phyloP scores from a whole-genome alignment of 495 filamentous ascomycete species.

The Trichoderma gamsii region DNA sequence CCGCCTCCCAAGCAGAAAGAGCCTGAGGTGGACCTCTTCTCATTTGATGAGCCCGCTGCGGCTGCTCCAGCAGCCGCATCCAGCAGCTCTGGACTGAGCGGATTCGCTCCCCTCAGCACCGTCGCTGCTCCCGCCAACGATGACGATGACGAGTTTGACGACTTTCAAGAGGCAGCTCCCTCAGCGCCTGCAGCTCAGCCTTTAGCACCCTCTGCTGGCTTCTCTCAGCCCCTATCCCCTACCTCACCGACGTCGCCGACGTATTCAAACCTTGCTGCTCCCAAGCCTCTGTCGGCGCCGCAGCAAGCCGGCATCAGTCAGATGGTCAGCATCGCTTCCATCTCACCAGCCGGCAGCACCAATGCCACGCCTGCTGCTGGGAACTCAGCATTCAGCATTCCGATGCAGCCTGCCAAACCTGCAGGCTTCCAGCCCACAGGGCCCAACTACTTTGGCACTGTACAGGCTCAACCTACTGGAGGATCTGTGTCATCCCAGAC shows the following conservation, averaged over 20 bases:
- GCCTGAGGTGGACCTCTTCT: constrained; percentile 81
- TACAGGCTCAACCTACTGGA: constrained; percentile 44
- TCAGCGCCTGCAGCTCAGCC: constrained; percentile 27
- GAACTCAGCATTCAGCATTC: constrained; percentile 50
- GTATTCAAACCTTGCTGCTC: constrained; percentile 65
- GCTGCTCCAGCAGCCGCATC: constrained; percentile 35
- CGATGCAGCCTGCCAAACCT: constrained; percentile 50
- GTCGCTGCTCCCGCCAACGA: constrained; percentile 22
- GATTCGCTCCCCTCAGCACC: constrained; percentile 34
- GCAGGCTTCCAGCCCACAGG: constrained; percentile 65
- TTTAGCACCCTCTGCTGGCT: constrained; percentile 30
- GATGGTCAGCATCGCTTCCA: constrained; percentile 72
- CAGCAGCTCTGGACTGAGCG: constrained; percentile 48
- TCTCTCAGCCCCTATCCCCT: constrained; percentile 44
- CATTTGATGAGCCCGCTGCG: constrained; percentile 65
- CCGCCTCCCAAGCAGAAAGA: constrained; percentile 71
- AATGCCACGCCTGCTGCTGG: constrained; percentile 45
- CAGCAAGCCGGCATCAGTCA: constrained; percentile 74
- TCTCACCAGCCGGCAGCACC: constrained; percentile 63
- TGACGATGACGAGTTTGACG: constrained; percentile 96
- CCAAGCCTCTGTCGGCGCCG: constrained; percentile 73
- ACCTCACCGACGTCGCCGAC: constrained; percentile 57
- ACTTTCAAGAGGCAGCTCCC: constrained; percentile 90
- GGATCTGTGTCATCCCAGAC: constrained; percentile 20
- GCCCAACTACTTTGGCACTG: constrained; percentile 93